Conservation (phyloP, 495 filamentous ascomycete genomes). For the Xylaria longipes region DNA sequence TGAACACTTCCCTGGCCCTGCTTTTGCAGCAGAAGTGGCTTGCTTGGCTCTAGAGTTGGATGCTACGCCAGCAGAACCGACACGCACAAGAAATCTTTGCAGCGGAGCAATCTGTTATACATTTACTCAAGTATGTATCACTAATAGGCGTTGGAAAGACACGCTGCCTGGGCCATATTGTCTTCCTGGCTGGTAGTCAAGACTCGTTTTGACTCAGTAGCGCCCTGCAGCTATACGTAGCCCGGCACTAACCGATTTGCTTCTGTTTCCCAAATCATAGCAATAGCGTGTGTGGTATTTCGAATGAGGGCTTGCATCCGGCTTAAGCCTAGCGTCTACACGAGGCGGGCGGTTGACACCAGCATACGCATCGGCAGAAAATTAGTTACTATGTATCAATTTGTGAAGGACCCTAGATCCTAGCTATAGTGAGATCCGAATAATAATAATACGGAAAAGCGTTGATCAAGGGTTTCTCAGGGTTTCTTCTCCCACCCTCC, state of each 20-base stretch:
- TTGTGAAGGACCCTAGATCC: background rate
- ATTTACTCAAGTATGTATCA: no score
- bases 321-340: background rate
- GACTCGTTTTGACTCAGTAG: background rate
- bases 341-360: background rate
- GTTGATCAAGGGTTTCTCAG: background rate
- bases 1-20: background rate
- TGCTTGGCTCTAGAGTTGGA: background rate
- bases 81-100: background rate
- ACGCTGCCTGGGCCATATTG: background rate
- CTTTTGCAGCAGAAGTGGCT: conserved; percentile 12
- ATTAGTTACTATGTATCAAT: background rate
- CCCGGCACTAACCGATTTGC: background rate
- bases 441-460: conserved; percentile 2
- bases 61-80: conserved; percentile 1
- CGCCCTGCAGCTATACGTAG: background rate
- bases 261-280: background rate
- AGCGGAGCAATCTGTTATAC: background rate
- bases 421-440: conserved; percentile 8
- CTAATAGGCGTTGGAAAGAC: conserved; percentile 2
- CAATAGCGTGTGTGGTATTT: background rate
- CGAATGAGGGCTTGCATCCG: conserved; percentile 5
- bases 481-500: conserved; percentile 13
- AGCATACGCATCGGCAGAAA: background rate
- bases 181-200: conserved; percentile 6